Evolutionary conservation across 1,284 basidiomycete genomes (phyloP).

Genomic region (Moesziomyces globuligerus): DNA sequence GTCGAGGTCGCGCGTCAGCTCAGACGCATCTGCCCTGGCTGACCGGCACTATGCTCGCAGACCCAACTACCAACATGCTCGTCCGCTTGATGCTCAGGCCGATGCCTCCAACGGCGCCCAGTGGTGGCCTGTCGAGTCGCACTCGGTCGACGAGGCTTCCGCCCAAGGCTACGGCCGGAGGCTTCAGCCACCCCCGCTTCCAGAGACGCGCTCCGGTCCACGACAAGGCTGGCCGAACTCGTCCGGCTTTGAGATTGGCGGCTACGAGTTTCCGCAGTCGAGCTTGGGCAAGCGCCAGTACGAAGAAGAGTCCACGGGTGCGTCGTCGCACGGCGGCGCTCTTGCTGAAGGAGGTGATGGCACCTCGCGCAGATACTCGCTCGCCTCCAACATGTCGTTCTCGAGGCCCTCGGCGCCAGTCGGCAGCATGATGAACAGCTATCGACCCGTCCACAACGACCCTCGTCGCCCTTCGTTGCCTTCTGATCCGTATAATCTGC

Average conservation of each 20-base stretch:
- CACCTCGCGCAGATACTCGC: constrained; percentile 35
- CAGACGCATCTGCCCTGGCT: constrained; percentile 7
- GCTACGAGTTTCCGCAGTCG: constrained; percentile 45
- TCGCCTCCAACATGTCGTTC: constrained; percentile 38
- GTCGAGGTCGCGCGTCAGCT: constrained; percentile 19
- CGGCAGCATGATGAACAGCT: constrained; percentile 42
- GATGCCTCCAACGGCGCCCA: constrained; percentile 21
- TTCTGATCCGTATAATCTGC: constrained; percentile 22
- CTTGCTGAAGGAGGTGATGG: constrained; percentile 19
- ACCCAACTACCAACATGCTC: constrained; percentile 25
- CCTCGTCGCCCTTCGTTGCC: constrained; percentile 44
- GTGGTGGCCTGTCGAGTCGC: constrained; percentile 27
- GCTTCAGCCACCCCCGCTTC: constrained; percentile 39
- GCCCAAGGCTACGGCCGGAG: constrained; percentile 20
- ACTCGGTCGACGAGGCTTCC: constrained; percentile 17
- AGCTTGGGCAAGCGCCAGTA: constrained; percentile 43
- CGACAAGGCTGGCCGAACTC: constrained; percentile 30
- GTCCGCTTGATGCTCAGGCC: constrained; percentile 10
- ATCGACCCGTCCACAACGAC: constrained; percentile 29
- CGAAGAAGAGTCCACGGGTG: constrained; percentile 30
- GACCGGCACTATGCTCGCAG: constrained; percentile 30
- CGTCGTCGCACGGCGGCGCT: constrained; percentile 1
- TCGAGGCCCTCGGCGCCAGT: constrained; percentile 41
- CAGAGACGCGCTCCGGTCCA: constrained; percentile 30
- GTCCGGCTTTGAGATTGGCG: constrained; percentile 35